phyloP scores from a whole-genome alignment of 2,329 filamentous ascomycete genomes.

The Colletotrichum godetiae region DNA sequence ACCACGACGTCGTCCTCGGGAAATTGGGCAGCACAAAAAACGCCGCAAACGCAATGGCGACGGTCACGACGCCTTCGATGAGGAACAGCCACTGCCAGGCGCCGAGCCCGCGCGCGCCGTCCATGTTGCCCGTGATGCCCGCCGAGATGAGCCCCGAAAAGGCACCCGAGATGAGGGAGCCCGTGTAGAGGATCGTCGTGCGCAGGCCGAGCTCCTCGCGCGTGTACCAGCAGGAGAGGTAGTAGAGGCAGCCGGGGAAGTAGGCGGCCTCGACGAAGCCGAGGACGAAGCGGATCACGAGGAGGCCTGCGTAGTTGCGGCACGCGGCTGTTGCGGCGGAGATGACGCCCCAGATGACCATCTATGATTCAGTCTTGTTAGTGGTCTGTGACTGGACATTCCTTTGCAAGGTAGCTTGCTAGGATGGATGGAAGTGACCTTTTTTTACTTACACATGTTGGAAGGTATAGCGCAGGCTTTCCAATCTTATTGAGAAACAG shows the following conservation, averaged over 20 bases:
- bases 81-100: constrained; percentile 79
- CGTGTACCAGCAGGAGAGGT: constrained; percentile 75
- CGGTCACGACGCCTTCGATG: constrained; percentile 75
- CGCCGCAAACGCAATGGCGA: constrained; percentile 67
- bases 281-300: constrained; percentile 48
- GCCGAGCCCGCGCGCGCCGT: constrained; percentile 64
- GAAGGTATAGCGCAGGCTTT: constrained; percentile 58
- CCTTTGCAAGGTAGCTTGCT: background rate
- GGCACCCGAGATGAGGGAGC: constrained; percentile 76
- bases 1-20: constrained; percentile 51
- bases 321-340: constrained; percentile 51
- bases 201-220: constrained; percentile 74
- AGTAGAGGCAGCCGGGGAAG: constrained; percentile 66
- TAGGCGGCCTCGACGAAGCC: constrained; percentile 33
- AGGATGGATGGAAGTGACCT: no score
- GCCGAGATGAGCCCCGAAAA: constrained; percentile 75
- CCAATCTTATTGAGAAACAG: constrained; percentile 64
- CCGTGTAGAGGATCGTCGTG: constrained; percentile 75
- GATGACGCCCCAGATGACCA: constrained; percentile 60
- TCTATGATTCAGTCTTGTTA: background rate
- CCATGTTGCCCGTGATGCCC: constrained; percentile 75
- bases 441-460: constrained; percentile 51
- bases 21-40: constrained; percentile 76
- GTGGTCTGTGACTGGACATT: background rate
- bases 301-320: constrained; percentile 45